Percentiles rank a stretch among this genome's conserved stretches.
Conservation (phyloP, 139 green algal species). For the Chlorella ohadii region DNA sequence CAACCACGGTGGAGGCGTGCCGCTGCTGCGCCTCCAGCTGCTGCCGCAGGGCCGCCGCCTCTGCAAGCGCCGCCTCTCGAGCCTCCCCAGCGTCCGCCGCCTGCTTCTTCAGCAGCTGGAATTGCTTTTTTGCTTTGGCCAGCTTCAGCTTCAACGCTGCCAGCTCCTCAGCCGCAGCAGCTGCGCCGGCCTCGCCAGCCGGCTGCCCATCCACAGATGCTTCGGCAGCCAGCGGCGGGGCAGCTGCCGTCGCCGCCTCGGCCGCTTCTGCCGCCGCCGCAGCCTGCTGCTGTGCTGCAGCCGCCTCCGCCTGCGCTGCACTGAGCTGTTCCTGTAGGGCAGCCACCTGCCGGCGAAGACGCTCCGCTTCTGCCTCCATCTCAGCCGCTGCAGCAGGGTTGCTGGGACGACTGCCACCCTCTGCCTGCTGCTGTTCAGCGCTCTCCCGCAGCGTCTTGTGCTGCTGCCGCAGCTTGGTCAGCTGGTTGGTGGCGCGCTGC, state of each 20-base stretch:
- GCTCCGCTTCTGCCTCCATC: neutral
- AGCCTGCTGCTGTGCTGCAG: neutral
- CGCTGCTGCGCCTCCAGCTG: constrained; percentile 12
- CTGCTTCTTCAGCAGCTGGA: constrained; percentile 39
- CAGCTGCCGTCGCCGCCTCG: neutral
- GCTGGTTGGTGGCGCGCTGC: neutral
- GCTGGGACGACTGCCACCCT: too few relatives aligned
- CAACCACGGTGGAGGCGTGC: neutral
- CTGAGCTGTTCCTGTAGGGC: constrained; percentile 20
- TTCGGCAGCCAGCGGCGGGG: neutral
- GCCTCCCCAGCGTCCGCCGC: constrained; percentile 25
- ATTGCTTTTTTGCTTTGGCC: constrained; percentile 39
- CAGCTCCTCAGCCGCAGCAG: constrained; percentile 13
- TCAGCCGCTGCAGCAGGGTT: neutral
- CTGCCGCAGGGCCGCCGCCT: neutral
- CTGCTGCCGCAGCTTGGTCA: constrained; percentile 29
- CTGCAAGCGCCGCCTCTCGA: neutral
- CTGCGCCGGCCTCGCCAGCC: neutral
- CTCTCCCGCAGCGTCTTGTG: constrained; percentile 8
- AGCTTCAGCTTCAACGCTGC: constrained; percentile 34
- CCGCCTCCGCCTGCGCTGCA: constrained; percentile 11
- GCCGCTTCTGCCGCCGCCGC: neutral
- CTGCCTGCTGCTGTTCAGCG: neutral
- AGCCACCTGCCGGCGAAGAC: neutral
- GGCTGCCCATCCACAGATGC: neutral